These are phyloP conservation scores for Mycena chlorophos DNA, from an alignment of 768 basidiomycete species.

Conservation along the genomic window DNA sequence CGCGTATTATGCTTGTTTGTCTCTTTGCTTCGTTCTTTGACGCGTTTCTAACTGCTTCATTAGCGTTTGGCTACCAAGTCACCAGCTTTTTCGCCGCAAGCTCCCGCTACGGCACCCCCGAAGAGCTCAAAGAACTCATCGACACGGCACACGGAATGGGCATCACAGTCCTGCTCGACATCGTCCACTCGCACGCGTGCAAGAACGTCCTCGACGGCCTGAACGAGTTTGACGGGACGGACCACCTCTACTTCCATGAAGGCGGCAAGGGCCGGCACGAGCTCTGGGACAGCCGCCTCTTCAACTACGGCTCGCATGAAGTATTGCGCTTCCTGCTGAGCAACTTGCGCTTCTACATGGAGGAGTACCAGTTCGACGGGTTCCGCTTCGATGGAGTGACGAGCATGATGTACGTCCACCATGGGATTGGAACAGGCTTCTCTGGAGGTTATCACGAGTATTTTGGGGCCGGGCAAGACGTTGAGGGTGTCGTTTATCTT, in stretches of 20 bases:
- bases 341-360: constrained; percentile 93
- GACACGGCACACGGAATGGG: constrained; percentile 95
- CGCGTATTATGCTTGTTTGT: constrained; percentile 93
- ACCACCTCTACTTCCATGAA: constrained; percentile 96
- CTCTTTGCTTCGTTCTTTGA: neutral
- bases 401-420: constrained; percentile 98
- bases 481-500: constrained; percentile 90
- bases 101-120: constrained; percentile 93
- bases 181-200: constrained; percentile 98
- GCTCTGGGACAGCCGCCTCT: constrained; percentile 96
- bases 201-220: constrained; percentile 96
- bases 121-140: constrained; percentile 92
- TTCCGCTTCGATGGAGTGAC: constrained; percentile 99
- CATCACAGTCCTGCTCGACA: constrained; percentile 88
- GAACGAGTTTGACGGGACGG: constrained; percentile 95
- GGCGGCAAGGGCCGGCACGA: constrained; percentile 90
- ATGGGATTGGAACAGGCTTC: constrained; percentile 97
- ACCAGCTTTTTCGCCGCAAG: constrained; percentile 97
- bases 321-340: constrained; percentile 93
- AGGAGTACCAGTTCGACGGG: constrained; percentile 94
- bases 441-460: constrained; percentile 99
- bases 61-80: constrained; percentile 98
- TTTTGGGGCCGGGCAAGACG: constrained; percentile 82
- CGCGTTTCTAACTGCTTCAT: constrained; percentile 10
- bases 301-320: constrained; percentile 95